Base-by-base conservation (phyloP, 352 stramenopile species). In the Globisporangium viniferum region DNA sequence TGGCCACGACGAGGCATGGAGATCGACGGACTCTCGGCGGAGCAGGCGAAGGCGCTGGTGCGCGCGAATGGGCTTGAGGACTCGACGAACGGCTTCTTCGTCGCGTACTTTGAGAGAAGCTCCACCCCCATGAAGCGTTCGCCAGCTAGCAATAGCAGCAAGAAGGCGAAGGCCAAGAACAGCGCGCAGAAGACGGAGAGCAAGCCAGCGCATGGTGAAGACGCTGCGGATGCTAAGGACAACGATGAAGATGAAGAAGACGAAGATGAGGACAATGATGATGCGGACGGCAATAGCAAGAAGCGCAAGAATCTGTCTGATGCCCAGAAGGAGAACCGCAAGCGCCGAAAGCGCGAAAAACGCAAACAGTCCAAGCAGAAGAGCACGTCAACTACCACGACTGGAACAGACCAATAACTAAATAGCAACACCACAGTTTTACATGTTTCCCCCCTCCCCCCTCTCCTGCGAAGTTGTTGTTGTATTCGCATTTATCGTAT, bases 11-110 rank as follows among this genome's bases (percentile, higher is more conserved):
- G 91, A 48, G 91, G 91, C n/a, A 66, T 87, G 41, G 59, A 76
- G 33, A 73, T 87, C 35, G 73, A 80, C 18, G 86, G 86, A 4
- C 72, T 98, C 20, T 79, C 74, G 1, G 69, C 69, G 6, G 76
- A 86, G 14, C 75, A 98, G 54, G 79, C 89, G 6, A 73, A 85
- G n/a, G 81, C 80, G 68, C 74, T 99, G 10, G 93, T 99, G 59
- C 84, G 97, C 29, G 94, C 92, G 10, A 88, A 98, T 75, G 84
- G 89, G 1, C 81, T 96, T 46, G 93, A 98, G 57, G 93, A 99
- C 76, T 88, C 84, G 51, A 98, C 96, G 4, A 98, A 98, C 75
- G 97, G 96, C 24, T 99, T 99, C 75, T 99, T 99, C 71, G 95
- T 99, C 5, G 86, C 90, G 35, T 98, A 97, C 75, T 98, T 99